Evolutionary conservation across 306 rosid species (phyloP), one percentile per base, ranked within the genome.

Genomic region (Sindora glabra): DNA sequence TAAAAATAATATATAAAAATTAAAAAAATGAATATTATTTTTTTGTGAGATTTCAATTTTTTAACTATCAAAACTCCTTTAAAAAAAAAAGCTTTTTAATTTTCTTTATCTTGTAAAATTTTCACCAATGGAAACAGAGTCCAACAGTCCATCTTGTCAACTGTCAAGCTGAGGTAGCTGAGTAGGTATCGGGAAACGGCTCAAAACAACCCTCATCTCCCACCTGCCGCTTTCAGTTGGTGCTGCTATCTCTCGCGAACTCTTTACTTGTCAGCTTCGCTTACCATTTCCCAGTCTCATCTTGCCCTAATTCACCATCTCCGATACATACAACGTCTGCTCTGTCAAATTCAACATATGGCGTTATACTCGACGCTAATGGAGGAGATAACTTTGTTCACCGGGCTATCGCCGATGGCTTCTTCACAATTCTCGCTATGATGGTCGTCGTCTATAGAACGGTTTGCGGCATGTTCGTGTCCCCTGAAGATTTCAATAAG

Each of bases 341-440:
- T n/a, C n/a, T n/a, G n/a, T n/a, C n/a, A n/a, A n/a, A n/a, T n/a
- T n/a, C n/a, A 2, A 22, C 10, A 61, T 51, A 86, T 89, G 94
- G 80, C 67, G 44, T 17, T 85, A 1, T 72, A 71, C 74, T 22
- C 73, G 13, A 76, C 22, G 18, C 41, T 73, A 11, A 79, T 75
- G 87, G 95, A 86, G 6, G 89, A 70, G 67, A 73, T 89, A 15
- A 42, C 74, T 9, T 30, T 14, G 26, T 71, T 62, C 69, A 86
- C 92, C 1, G 97, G 95, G 1, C 74, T 89, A 6, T 77, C 97
- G 0, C 97, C 97, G 22, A 21, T 77, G 5, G 97, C 91, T 14
- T 86, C 81, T 83, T 89, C 79, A 79, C 97, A 59, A 71, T 89
- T 56, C 26, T 69, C 1, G 78, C 71, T 13, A 73, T 82, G 61